Conservation (phyloP, 2,329 filamentous ascomycete species). For the Coleophoma cylindrospora region DNA sequence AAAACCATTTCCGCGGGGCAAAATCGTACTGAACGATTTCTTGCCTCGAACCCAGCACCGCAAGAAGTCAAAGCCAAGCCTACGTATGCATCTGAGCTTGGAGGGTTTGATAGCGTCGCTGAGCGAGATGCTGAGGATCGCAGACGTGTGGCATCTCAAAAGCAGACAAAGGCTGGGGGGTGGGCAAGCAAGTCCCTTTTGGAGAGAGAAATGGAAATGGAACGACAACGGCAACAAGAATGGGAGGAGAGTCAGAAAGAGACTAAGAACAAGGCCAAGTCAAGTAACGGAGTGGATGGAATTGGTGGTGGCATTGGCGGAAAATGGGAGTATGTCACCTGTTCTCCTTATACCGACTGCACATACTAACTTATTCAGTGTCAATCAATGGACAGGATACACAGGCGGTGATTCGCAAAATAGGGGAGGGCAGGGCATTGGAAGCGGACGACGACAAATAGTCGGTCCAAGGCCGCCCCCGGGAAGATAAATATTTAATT, state of each 20-base stretch:
- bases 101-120: constrained; percentile 32
- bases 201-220: constrained; percentile 56
- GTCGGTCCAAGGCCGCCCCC: constrained; percentile 70
- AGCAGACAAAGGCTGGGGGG: constrained; percentile 45
- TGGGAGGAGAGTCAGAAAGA: constrained; percentile 71
- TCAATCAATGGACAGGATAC: constrained; percentile 53
- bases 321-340: constrained; percentile 65
- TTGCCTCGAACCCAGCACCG: constrained; percentile 42
- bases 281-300: constrained; percentile 49
- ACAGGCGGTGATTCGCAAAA: constrained; percentile 75
- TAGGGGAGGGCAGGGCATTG: constrained; percentile 58
- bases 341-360: too few species aligned
- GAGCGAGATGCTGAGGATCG: constrained; percentile 46
- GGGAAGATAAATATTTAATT: constrained; percentile 6
- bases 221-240: constrained; percentile 52
- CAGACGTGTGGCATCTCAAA: constrained; percentile 39
- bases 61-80: constrained; percentile 26
- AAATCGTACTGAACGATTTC: constrained; percentile 42
- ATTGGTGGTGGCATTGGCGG: constrained; percentile 63
- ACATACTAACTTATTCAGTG: constrained; percentile 1
- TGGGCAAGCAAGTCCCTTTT: constrained; percentile 50
- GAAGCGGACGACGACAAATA: constrained; percentile 69
- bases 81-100: constrained; percentile 33
- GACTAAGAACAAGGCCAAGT: constrained; percentile 42
- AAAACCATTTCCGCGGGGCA: constrained; percentile 11